These are phyloP conservation scores for Pugionium cornutum DNA, from an alignment of 345 rosid species.

Conservation along the genomic window DNA sequence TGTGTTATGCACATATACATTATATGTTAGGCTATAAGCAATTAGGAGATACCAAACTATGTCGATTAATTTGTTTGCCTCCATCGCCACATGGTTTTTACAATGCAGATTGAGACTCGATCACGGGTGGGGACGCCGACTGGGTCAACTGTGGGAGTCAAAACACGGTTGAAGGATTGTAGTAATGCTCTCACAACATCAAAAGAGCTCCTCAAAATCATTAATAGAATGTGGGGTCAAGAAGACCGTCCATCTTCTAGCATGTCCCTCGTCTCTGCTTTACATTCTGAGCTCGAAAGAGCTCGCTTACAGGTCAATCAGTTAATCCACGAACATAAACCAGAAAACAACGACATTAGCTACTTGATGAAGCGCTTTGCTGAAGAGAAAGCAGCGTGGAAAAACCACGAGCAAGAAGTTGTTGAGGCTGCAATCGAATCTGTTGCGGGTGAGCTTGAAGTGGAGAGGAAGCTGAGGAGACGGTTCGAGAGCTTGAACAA, in stretches of 20 bases:
- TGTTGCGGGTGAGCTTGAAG: constrained; percentile 83
- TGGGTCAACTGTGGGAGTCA: constrained; percentile 67
- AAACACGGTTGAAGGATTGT: constrained; percentile 76
- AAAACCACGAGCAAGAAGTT: constrained; percentile 78
- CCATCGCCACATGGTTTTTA: constrained; percentile 4
- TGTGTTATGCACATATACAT: not conserved
- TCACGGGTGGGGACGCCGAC: constrained; percentile 80
- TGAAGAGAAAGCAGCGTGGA: constrained; percentile 93
- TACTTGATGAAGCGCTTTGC: constrained; percentile 90
- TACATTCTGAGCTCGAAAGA: constrained; percentile 95
- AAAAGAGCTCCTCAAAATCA: constrained; percentile 86
- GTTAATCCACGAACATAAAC: constrained; percentile 73
- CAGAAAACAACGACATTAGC: constrained; percentile 69
- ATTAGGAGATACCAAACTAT: not conserved
- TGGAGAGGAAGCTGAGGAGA: constrained; percentile 82
- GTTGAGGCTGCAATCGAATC: constrained; percentile 95
- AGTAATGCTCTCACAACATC: constrained; percentile 95
- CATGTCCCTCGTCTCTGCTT: constrained; percentile 90
- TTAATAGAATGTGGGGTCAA: constrained; percentile 88
- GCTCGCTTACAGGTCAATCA: constrained; percentile 92
- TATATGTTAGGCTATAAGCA: not conserved
- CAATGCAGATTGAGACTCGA: constrained; percentile 76
- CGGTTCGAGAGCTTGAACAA: constrained; percentile 87
- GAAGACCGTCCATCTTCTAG: constrained; percentile 88
- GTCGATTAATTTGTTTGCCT: constrained; percentile 1